Percentiles rank a stretch among this genome's conserved stretches.
These are phyloP conservation scores for Nannochloropsis gaditana DNA, from an alignment of 108 stramenopile genomes.

Conservation along the genomic window DNA sequence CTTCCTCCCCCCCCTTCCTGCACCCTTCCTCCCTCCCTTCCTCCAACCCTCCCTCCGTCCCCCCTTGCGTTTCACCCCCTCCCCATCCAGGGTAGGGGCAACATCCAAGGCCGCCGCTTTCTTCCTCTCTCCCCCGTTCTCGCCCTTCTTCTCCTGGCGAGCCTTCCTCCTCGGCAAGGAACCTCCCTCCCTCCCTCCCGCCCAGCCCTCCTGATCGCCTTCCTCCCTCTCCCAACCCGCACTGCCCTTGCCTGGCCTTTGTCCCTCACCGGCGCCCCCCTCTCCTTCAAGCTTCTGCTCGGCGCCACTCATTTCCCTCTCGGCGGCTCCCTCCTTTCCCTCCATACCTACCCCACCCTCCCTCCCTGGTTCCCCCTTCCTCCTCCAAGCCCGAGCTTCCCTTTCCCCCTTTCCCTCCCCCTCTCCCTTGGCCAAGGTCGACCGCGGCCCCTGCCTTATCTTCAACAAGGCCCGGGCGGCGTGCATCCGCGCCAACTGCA, in stretches of 20 bases:
- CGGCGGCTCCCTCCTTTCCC: not conserved
- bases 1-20: conserved; percentile 1
- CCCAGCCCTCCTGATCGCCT: not conserved
- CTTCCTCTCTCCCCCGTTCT: not conserved
- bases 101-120: not conserved
- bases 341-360: not conserved
- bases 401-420: not conserved
- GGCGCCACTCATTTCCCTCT: not conserved
- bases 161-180: too few relatives aligned
- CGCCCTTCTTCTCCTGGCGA: not conserved
- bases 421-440: not conserved
- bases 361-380: not conserved
- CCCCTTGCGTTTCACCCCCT: too few relatives aligned
- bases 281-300: not conserved
- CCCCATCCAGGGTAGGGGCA: too few relatives aligned
- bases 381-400: not conserved
- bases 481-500: not conserved
- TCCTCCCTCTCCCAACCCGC: not conserved
- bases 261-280: not conserved
- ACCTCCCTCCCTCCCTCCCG: too few relatives aligned
- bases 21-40: not conserved
- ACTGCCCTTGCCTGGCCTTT: not conserved
- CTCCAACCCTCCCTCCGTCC: not conserved
- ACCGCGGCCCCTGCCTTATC: not conserved
- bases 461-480: not conserved